phyloP scores from a whole-genome alignment of 2,329 filamentous ascomycete genomes.

The Arthrobotrys sphaeroides region DNA sequence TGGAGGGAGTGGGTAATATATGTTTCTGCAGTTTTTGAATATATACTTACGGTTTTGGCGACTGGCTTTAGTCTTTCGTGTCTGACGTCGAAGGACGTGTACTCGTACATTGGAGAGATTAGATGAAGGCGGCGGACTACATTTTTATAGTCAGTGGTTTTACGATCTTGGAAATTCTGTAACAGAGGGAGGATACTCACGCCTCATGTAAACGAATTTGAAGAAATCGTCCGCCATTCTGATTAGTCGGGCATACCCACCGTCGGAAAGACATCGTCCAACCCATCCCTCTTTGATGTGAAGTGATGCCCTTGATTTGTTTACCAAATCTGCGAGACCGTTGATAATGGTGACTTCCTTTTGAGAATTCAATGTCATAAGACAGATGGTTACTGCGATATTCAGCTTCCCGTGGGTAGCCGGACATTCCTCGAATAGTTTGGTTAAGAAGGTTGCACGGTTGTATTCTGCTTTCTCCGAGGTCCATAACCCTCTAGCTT shows the following conservation, averaged over 20 bases:
- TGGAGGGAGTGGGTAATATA: too few relatives aligned
- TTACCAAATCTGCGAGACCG: background rate
- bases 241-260: background rate
- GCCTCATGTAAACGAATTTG: slow-evolving; percentile 2
- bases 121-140: slow-evolving; percentile 18
- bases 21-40: too few relatives aligned
- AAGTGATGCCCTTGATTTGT: background rate
- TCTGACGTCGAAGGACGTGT: background rate
- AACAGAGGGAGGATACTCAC: background rate
- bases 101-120: slow-evolving; percentile 12
- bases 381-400: slow-evolving; percentile 9
- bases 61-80: background rate
- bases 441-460: slow-evolving; percentile 13
- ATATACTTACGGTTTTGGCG: background rate
- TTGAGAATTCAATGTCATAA: background rate
- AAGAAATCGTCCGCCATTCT: slow-evolving; percentile 3
- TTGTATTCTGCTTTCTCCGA: slow-evolving; percentile 17
- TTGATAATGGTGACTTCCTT: background rate
- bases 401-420: slow-evolving; percentile 19
- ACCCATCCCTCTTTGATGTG: background rate
- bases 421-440: slow-evolving; percentile 26
- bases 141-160: background rate
- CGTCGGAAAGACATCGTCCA: background rate
- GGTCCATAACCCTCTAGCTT: slow-evolving; percentile 5
- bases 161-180: background rate